Evolutionary conservation across 2,329 filamentous ascomycete genomes (phyloP).

Genomic region (Ceratocystis smalleyi): DNA sequence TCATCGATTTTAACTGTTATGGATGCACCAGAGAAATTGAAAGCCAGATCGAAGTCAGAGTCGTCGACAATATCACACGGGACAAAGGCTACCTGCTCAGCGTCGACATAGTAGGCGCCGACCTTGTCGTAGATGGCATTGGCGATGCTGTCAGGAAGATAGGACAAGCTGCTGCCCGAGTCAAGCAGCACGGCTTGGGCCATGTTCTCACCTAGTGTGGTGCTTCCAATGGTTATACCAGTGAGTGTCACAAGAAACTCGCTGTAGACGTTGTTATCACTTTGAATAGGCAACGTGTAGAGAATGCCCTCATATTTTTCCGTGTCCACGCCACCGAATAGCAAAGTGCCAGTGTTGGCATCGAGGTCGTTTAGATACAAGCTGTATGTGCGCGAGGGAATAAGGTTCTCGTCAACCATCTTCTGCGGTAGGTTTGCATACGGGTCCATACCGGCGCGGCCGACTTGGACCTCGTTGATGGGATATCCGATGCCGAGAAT

Average conservation of each 20-base stretch:
- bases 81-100: slow-evolving; percentile 43
- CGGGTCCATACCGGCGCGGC: slow-evolving; percentile 33
- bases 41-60: slow-evolving; percentile 30
- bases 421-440: slow-evolving; percentile 57
- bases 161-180: slow-evolving; percentile 52
- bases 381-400: slow-evolving; percentile 54
- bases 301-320: slow-evolving; percentile 48
- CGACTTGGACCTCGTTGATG: slow-evolving; percentile 60
- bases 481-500: slow-evolving; percentile 77
- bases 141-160: slow-evolving; percentile 44
- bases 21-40: slow-evolving; percentile 34
- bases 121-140: slow-evolving; percentile 42
- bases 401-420: slow-evolving; percentile 44
- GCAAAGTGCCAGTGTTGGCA: slow-evolving; percentile 47
- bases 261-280: slow-evolving; percentile 33
- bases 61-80: slow-evolving; percentile 36
- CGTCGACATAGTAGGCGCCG: slow-evolving; percentile 41
- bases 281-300: slow-evolving; percentile 51
- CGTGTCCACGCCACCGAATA: slow-evolving; percentile 62
- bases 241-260: slow-evolving; percentile 59
- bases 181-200: slow-evolving; percentile 53
- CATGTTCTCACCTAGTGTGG: slow-evolving; percentile 31
- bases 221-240: slow-evolving; percentile 32
- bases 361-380: slow-evolving; percentile 61
- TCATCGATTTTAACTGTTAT: slow-evolving; percentile 44